Evolutionary conservation across 1,139 yeast genomes (phyloP).

Genomic region (Pichia sp.): DNA sequence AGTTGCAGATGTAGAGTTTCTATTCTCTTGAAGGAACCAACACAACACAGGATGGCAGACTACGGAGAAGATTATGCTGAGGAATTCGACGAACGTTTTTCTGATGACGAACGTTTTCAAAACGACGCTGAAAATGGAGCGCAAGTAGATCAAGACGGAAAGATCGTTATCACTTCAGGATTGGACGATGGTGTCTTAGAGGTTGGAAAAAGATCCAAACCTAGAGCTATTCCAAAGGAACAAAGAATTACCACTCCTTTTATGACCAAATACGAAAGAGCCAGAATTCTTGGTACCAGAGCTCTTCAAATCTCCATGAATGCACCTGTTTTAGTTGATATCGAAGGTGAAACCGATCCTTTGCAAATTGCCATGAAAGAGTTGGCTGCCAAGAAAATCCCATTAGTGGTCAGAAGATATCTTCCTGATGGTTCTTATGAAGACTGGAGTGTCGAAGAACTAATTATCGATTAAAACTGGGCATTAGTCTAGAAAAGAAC

Average conservation of each 20-base stretch:
- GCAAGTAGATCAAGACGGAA: constrained; percentile 43
- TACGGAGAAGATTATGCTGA: constrained; percentile 32
- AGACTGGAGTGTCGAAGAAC: constrained; percentile 98
- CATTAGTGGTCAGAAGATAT: constrained; percentile 90
- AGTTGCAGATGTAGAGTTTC: too few relatives aligned
- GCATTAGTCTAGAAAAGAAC: background rate
- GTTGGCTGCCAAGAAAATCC: constrained; percentile 88
- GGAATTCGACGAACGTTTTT: constrained; percentile 18
- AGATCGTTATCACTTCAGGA: constrained; percentile 32
- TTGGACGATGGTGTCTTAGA: constrained; percentile 50
- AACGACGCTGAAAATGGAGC: constrained; percentile 68
- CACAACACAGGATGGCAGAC: constrained; percentile 32
- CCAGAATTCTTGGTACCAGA: constrained; percentile 92
- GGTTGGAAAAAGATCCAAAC: constrained; percentile 54
- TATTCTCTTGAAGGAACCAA: background rate
- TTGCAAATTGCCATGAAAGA: constrained; percentile 97
- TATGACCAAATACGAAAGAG: constrained; percentile 97
- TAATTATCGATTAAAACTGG: constrained; percentile 64
- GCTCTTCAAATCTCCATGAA: constrained; percentile 95
- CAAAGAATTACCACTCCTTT: constrained; percentile 93
- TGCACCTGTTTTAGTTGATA: constrained; percentile 95
- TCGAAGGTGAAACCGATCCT: constrained; percentile 99
- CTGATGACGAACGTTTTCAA: constrained; percentile 17
- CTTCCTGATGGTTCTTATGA: constrained; percentile 96
- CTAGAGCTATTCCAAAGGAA: constrained; percentile 83